phyloP scores from a whole-genome alignment of 768 basidiomycete genomes.

The Boletus sensibilis region DNA sequence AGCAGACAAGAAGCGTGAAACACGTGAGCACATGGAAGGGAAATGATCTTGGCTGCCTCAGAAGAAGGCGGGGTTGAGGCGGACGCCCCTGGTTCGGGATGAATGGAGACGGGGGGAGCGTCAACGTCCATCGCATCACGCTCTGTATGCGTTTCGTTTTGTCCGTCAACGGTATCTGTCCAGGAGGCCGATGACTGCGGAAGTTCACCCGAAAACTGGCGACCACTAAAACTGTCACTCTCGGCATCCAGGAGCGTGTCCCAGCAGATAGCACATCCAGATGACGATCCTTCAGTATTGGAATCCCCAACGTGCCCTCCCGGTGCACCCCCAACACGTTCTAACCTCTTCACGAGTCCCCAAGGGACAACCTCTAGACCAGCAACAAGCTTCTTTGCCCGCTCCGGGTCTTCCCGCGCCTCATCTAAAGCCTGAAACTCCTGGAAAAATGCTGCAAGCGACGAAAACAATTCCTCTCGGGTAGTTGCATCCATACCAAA shows the following conservation, averaged over 20 bases:
- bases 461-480: conserved; percentile 24
- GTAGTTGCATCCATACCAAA: conserved; percentile 20
- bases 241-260: conserved; percentile 54
- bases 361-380: conserved; percentile 66
- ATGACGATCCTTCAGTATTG: conserved; percentile 36
- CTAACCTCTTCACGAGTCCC: conserved; percentile 64
- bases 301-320: conserved; percentile 32
- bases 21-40: conserved; percentile 77
- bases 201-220: conserved; percentile 9
- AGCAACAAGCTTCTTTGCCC: conserved; percentile 60
- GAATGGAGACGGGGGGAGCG: conserved; percentile 3
- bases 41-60: conserved; percentile 49
- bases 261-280: conserved; percentile 75
- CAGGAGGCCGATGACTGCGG: not conserved
- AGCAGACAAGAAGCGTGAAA: conserved; percentile 77
- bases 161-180: not conserved
- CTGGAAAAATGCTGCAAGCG: conserved; percentile 30
- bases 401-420: conserved; percentile 60
- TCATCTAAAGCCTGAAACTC: conserved; percentile 32
- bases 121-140: conserved; percentile 24
- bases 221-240: conserved; percentile 36
- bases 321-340: conserved; percentile 44
- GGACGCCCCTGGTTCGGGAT: conserved; percentile 10
- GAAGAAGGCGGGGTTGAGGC: conserved; percentile 3
- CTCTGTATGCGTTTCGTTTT: conserved; percentile 3